A percentile compares a stretch with the other conserved stretches of the same genome.
phyloP scores from a whole-genome alignment of 768 basidiomycete genomes.

The Termitomyces sp. region DNA sequence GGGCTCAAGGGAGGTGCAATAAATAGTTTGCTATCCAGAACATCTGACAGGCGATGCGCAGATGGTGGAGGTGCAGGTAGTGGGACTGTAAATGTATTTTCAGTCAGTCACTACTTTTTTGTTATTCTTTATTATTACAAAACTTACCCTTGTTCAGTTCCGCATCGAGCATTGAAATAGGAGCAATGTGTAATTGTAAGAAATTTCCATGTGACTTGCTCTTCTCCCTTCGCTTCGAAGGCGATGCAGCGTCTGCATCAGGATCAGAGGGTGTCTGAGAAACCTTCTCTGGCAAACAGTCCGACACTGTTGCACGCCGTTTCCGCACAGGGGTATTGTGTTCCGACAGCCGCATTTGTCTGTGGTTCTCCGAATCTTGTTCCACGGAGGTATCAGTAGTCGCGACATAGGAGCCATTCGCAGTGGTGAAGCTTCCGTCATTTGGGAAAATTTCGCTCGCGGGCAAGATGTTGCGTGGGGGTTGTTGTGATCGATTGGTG shows the following conservation, averaged over 20 bases:
- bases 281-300: slow-evolving; percentile 47
- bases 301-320: slow-evolving; percentile 65
- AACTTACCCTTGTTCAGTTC: slow-evolving; percentile 60
- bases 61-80: slow-evolving; percentile 34
- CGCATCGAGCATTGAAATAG: slow-evolving; percentile 57
- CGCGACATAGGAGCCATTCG: slow-evolving; percentile 27
- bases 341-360: slow-evolving; percentile 27
- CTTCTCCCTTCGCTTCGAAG: slow-evolving; percentile 63
- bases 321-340: slow-evolving; percentile 39
- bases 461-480: slow-evolving; percentile 58
- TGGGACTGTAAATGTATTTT: slow-evolving; percentile 24
- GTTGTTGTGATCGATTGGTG: slow-evolving; percentile 42
- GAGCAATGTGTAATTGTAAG: slow-evolving; percentile 59
- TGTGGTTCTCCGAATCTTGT: slow-evolving; percentile 17
- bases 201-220: slow-evolving; percentile 63
- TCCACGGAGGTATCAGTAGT: slow-evolving; percentile 19
- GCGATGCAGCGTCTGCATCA: slow-evolving; percentile 40
- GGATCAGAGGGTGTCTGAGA: slow-evolving; percentile 16
- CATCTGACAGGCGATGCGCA: slow-evolving; percentile 56
- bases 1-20: slow-evolving; percentile 45
- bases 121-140: neutral
- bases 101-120: neutral
- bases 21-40: slow-evolving; percentile 67
- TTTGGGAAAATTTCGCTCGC: slow-evolving; percentile 69
- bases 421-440: slow-evolving; percentile 28